phyloP scores from a whole-genome alignment of 129 eudicot genomes.

The Lactuca saligna region DNA sequence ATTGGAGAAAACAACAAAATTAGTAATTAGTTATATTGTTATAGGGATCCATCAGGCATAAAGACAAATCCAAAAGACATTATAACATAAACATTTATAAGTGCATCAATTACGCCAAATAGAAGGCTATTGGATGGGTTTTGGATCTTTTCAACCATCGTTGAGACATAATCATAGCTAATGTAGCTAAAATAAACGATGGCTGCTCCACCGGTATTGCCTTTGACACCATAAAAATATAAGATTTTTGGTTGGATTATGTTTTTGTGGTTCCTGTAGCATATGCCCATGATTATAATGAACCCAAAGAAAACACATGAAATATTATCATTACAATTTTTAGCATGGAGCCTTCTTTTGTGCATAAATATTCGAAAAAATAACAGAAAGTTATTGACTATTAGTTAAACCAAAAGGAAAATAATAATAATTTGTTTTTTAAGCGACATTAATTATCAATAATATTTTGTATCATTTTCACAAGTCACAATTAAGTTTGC shows the following conservation, averaged over 20 bases:
- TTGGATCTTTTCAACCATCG: conserved; percentile 77
- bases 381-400: conserved; percentile 3
- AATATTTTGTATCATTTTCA: conserved; percentile 38
- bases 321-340: conserved; percentile 68
- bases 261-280: conserved; percentile 55
- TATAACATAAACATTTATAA: conserved; percentile 56
- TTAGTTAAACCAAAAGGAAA: neutral
- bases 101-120: conserved; percentile 60
- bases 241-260: conserved; percentile 57
- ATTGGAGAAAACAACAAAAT: conserved; percentile 7
- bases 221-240: conserved; percentile 60
- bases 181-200: conserved; percentile 79
- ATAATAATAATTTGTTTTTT: no score
- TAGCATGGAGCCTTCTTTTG: conserved; percentile 76
- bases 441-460: no score
- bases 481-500: no score
- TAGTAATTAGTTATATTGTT: conserved; percentile 36
- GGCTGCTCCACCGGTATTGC: conserved; percentile 70
- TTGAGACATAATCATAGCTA: conserved; percentile 77
- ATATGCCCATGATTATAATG: conserved; percentile 63
- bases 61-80: conserved; percentile 64
- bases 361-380: conserved; percentile 44
- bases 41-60: conserved; percentile 66
- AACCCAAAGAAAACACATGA: conserved; percentile 71
- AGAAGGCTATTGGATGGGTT: conserved; percentile 67